Conservation (phyloP, 2,329 filamentous ascomycete species). For the Botrytis pseudocinerea region DNA sequence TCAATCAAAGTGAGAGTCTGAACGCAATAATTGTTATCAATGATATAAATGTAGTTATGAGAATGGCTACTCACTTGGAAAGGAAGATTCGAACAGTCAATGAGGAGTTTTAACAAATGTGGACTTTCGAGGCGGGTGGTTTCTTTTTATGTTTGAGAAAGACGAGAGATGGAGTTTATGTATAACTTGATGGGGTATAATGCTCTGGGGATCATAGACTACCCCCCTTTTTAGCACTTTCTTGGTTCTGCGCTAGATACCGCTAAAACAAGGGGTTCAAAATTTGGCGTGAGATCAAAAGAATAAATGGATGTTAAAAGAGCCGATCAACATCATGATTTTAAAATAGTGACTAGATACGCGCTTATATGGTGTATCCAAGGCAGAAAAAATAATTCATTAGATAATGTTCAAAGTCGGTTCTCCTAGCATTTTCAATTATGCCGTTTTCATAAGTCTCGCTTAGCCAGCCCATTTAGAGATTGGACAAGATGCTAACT, state of each 20-base stretch:
- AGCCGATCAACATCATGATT: background rate
- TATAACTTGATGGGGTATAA: background rate
- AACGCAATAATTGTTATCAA: background rate
- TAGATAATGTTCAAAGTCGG: no score
- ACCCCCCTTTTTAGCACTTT: background rate
- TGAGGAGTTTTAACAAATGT: background rate
- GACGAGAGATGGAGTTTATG: background rate
- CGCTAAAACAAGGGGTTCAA: background rate
- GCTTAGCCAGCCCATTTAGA: background rate
- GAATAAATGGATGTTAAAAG: background rate
- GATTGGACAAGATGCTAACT: background rate
- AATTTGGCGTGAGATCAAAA: background rate
- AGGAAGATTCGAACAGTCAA: background rate
- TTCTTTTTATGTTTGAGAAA: background rate
- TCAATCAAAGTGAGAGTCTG: background rate
- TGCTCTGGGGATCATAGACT: fast-evolving
- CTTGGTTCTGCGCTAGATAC: background rate
- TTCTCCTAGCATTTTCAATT: background rate
- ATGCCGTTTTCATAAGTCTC: background rate
- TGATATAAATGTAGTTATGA: background rate
- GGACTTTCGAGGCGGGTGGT: background rate
- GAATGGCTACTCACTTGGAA: background rate
- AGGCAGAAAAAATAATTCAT: fast-evolving
- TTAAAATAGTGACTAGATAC: background rate
- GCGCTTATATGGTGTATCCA: fast-evolving